Base-by-base conservation (phyloP, 2,329 filamentous ascomycete genomes). In the Epicoccum nigrum region DNA sequence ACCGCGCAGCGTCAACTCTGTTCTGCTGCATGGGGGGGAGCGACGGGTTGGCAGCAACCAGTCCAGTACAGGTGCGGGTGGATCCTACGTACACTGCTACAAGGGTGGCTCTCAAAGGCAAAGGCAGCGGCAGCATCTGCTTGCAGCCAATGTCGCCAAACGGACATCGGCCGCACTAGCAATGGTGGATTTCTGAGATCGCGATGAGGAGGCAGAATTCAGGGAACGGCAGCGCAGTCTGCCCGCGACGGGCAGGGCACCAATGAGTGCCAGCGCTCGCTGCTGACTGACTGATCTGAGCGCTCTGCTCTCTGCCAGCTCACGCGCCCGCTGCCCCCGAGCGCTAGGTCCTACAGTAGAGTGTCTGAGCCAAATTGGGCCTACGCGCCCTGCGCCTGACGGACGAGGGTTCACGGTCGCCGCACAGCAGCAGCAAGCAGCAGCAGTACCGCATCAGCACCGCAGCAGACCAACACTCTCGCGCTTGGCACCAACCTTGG, bases 81-180 rank as follows among this genome's bases (percentile, higher is more conserved):
- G 40, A 25, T 25, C 11, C 9, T 7, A n/a, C n/a, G n/a, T n/a
- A n/a, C n/a, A n/a, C n/a, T n/a, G n/a, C n/a, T n/a, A n/a, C n/a
- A n/a, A n/a, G n/a, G n/a, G n/a, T n/a, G 19, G n/a, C 38, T 21
- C 32, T n/a, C 31, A 27, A 38, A 19, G 31, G n/a, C 25, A 33
- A 23, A 8, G 25, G 17, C 23, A 19, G 16, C 15, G 21, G 27
- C 32, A 23, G 34, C 19, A 15, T 17, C 12, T 25, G 17, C 23
- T 28, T 9, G 37, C 25, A 46, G 37, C 43, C 43, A 33, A 33
- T 32, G 19, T 46, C 19, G 32, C 42, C 31, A 35, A 30, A 51
- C 48, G 48, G 48, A 39, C 43, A 13, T 32, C 39, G 49, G 43
- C 43, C 43, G 49, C 43, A 52, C 49, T 47, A 52, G 44, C 39